Percentiles rank a stretch among this genome's conserved stretches.
Conservation (phyloP, 1,284 basidiomycete species). For the Ustilago cynodontis region DNA sequence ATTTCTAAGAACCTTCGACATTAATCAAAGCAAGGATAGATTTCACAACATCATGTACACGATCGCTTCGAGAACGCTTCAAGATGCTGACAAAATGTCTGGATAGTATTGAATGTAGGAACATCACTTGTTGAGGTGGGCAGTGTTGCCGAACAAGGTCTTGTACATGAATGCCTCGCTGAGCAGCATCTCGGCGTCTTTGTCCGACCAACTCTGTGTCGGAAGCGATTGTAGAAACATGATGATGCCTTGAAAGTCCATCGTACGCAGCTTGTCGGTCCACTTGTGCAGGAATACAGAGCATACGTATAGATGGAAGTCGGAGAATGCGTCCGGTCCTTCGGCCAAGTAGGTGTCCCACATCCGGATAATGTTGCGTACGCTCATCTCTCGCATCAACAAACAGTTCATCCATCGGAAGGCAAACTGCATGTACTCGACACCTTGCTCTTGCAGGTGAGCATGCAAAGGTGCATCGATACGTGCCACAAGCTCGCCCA, state of each 20-base stretch:
- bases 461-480: constrained; percentile 67
- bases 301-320: constrained; percentile 69
- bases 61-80: neutral
- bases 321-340: constrained; percentile 67
- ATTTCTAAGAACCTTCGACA: too few species aligned
- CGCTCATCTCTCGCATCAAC: constrained; percentile 70
- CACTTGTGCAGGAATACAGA: constrained; percentile 67
- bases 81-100: neutral
- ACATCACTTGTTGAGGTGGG: constrained; percentile 59
- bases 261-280: constrained; percentile 59
- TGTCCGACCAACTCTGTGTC: constrained; percentile 93
- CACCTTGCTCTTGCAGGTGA: constrained; percentile 64
- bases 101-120: constrained; percentile 4
- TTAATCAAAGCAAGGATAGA: too few species aligned
- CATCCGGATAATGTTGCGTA: constrained; percentile 67
- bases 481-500: constrained; percentile 64
- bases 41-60: too few species aligned
- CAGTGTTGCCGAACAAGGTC: constrained; percentile 67
- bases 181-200: constrained; percentile 93
- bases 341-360: constrained; percentile 70
- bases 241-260: constrained; percentile 83
- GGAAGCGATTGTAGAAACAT: constrained; percentile 98
- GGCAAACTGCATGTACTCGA: constrained; percentile 70
- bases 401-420: constrained; percentile 70
- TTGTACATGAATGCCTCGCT: constrained; percentile 89